phyloP scores from a whole-genome alignment of 305 asterid genomes.

The Withania somnifera region DNA sequence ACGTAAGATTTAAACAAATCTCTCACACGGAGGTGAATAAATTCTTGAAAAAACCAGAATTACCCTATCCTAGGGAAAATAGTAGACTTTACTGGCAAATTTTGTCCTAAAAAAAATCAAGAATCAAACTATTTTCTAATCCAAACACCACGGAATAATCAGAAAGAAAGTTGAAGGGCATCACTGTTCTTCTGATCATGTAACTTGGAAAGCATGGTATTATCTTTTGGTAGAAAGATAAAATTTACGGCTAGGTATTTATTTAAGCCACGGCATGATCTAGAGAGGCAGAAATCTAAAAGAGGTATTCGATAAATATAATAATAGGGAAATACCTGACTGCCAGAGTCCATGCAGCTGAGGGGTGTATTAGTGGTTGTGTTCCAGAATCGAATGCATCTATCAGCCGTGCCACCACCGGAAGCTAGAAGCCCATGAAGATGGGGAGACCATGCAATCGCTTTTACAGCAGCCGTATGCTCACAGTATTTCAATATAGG shows the following conservation, averaged over 20 bases:
- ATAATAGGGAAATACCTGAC: constrained; percentile 45
- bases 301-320: background rate
- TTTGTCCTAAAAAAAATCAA: background rate
- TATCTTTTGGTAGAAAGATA: background rate
- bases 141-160: background rate
- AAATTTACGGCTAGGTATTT: background rate
- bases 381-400: constrained; percentile 95
- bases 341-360: constrained; percentile 90
- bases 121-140: background rate
- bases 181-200: background rate
- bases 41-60: background rate
- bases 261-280: background rate
- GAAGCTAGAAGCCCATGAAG: constrained; percentile 93
- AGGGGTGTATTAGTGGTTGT: constrained; percentile 73
- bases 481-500: constrained; percentile 77
- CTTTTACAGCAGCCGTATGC: constrained; percentile 97
- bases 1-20: background rate
- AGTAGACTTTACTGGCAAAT: background rate
- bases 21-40: background rate
- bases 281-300: background rate
- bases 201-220: background rate
- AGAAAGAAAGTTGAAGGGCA: background rate
- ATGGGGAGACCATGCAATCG: constrained; percentile 98
- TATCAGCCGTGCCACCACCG: constrained; percentile 96
- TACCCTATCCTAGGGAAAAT: background rate